Evolutionary conservation across 192 early-diverging fungal genomes (phyloP), one percentile per base, ranked within the genome.

Genomic region (Entomortierella lignicola): DNA sequence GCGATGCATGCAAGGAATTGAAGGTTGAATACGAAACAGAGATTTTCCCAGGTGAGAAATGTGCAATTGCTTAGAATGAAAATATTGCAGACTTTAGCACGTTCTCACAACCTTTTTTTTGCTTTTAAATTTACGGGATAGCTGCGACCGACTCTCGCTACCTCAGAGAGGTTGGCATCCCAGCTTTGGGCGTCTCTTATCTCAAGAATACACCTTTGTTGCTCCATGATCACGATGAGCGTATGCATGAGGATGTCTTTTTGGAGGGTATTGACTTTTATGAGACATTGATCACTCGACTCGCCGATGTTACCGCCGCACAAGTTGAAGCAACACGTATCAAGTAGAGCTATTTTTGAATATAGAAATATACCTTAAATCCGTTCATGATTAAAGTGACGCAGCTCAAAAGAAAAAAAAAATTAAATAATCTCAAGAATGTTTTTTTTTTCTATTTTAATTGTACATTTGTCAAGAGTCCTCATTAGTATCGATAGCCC

Each of bases 171-270:
- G 83, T 90, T 0, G 93, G 94, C 13, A 86, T 96, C 29, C 93
- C 92, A 2, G 91, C 91, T 3, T 83, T 95, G 66, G 95, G 95
- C 50, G 91, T 96, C 55, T 92, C 91, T n/a, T 92, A 92, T 23
- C 85, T 96, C 73, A 84, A 89, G 74, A 90, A 92, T 82, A 87
- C 88, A 8, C 93, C 93, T 3, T 83, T 94, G 50, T 74, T 96
- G 47, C 80, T 96, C 55, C 95, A 96, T 60, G 93, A 95, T 81
- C 94, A 96, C 74, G 85, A 96, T 75, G 95, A 96, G 85, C 91
- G 88, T 44, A 85, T 96, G 60, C 88, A 89, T 81, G 92, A 94
- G 79, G 85, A 88, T 52, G 71, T 88, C 55, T 91, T 93, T 62
- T 64, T 94, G 50, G 89, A 88, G 50, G 93, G 91, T 43, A 88